phyloP scores from a whole-genome alignment of 1,284 basidiomycete species.

The Apiotrichum porosum region DNA sequence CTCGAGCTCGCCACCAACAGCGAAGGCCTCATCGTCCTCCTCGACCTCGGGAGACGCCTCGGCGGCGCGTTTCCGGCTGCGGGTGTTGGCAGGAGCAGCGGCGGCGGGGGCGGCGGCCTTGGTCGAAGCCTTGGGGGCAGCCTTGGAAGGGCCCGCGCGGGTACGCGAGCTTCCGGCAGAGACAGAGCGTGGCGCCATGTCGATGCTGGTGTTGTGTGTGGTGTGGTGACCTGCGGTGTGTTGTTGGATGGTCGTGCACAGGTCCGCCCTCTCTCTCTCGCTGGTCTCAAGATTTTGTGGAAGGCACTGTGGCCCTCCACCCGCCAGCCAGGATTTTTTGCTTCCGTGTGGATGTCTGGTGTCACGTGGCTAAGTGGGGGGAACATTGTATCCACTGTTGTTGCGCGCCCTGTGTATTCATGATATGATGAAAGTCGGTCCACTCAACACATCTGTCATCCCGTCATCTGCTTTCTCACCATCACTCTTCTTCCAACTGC shows the following conservation, averaged over 20 bases:
- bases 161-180: conserved; percentile 3
- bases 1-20: conserved; percentile 32
- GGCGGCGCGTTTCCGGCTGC: conserved; percentile 14
- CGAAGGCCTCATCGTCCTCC: conserved; percentile 27
- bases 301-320: conserved; percentile 6
- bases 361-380: no score
- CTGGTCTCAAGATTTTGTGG: background rate
- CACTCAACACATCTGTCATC: no score
- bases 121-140: background rate
- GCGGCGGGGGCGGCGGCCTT: background rate
- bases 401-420: no score
- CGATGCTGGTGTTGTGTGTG: background rate
- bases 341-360: no score
- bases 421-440: no score
- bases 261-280: no score
- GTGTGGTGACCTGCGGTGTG: background rate
- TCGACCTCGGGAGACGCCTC: conserved; percentile 4
- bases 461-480: background rate
- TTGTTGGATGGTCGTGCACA: no score
- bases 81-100: background rate
- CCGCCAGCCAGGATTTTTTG: no score
- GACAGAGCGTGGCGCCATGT: conserved; percentile 12
- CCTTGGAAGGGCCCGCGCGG: background rate
- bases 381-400: no score
- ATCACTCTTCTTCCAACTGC: background rate